Base-by-base conservation (phyloP, 208 protist species). In the Acanthamoeba comandoni region DNA sequence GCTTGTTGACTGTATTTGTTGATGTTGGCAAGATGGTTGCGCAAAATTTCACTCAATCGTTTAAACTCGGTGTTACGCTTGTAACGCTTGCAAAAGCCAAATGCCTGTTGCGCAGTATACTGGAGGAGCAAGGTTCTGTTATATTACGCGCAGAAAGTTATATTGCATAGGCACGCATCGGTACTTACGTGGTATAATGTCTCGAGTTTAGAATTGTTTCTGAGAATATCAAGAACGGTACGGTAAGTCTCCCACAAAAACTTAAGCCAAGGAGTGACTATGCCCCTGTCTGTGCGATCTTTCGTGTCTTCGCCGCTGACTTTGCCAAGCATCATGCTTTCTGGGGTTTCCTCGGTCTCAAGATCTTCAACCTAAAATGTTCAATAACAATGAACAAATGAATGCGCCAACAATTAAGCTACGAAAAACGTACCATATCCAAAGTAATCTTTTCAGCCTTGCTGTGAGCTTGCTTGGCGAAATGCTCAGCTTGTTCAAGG, bases 201-300 rank as follows among this genome's bases (percentile, higher is more conserved):
- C 71, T 96, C 94, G 13, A 97, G 73, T 91, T 97, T 97, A 60
- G 73, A 35, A 57, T 96, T 96, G 93, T 96, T 94, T 48, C 94
- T 82, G 62, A 97, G 86, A 43, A 97, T 94, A 48, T 97, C 96
- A 31, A 97, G 84, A 17, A 96, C 92, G 12, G 93, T 96, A 19
- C 96, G 94, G 92, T 96, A 97, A 9, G 94, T 64, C 52, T 97
- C 96, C 94, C 95, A 97, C 53, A 96, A 88, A 58, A 97, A 97
- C 19, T 93, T 92, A 26, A 97, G 90, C 88, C 92, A 93, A 53
- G 94, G 94, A 29, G 55, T 93, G n/a, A 95, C 92, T 13, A 85
- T 58, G 31, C 86, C 58, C 15, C 91, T 75, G 24, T 96, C 92
- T n/a, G 91, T 93, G 58, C 94, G 85, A 51, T 95, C 92, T 49